Evolutionary conservation across 2,329 filamentous ascomycete genomes (phyloP), one percentile per base, ranked within the genome.

Genomic region (Colletotrichum simmondsii): DNA sequence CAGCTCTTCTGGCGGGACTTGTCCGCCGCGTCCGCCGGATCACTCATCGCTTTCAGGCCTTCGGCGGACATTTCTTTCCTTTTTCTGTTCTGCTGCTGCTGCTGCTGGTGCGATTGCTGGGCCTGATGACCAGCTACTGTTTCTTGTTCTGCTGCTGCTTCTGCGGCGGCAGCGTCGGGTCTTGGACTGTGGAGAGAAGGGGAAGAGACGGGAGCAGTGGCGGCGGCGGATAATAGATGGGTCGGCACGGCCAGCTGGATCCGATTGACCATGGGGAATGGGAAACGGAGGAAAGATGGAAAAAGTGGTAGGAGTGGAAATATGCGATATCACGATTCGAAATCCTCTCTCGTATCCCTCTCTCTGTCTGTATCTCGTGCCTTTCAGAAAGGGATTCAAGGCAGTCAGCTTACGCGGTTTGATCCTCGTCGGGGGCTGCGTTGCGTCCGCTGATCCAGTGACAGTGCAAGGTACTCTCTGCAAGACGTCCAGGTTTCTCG

Each of bases 1-100:
- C 85, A 87, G 79, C 84, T 87, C 81, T 85, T 87, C 76, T 87
- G 85, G 72, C 85, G 80, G 88, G 83, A 90, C 56, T 83, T 81
- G 49, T 82, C 80, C 46, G 76, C 75, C 26, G 61, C 65, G 65
- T 74, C 73, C 28, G 24, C 52, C 57, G 60, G 10, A 11, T 71
- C 59, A 24, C 42, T 46, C 46, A 59, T 35, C 62, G 42, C 42
- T 12, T 35, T 56, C 28, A 49, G 26, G 26, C 53, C 28, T 16
- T 58, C 67, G 14, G 71, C 61, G 57, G 62, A 53, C 57, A 73
- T 46, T 28, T 16, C 24, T 58, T 26, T 61, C 22, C 3, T 14
- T 11, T 42, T 28, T 52, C 12, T 30, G 19, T 63, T 19, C 42
- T 53, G 42, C 14, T 32, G 60, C 60, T 16, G 42, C 37, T 42